Evolutionary conservation across 305 asterid species (phyloP).

Genomic region (Fraxinus sp.): DNA sequence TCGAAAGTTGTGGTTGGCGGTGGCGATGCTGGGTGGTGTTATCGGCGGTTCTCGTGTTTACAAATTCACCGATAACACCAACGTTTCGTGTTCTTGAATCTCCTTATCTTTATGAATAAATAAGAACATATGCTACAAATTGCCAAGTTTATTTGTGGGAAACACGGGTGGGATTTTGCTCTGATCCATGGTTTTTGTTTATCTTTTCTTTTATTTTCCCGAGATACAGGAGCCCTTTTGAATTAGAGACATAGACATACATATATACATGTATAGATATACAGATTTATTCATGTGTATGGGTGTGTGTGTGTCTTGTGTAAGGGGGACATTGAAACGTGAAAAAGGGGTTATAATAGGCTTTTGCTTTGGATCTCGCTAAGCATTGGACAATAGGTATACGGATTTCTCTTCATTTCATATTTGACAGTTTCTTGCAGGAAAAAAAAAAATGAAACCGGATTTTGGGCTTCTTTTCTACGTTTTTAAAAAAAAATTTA

Average conservation of each 20-base stretch:
- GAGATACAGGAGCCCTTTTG: slow-evolving; percentile 37
- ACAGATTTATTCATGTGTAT: slow-evolving; percentile 19
- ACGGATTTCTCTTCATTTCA: neutral
- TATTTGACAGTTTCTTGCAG: neutral
- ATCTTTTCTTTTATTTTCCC: slow-evolving; percentile 17
- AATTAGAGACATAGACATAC: slow-evolving; percentile 13
- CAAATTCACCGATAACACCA: neutral
- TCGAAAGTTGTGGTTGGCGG: slow-evolving; percentile 26
- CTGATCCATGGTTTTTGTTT: slow-evolving; percentile 26
- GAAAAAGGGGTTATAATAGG: slow-evolving; percentile 32
- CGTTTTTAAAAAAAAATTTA: neutral
- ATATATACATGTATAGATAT: slow-evolving; percentile 12
- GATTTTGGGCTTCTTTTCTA: neutral
- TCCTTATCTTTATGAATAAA: neutral
- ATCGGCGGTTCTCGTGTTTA: slow-evolving; percentile 3
- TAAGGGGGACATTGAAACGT: slow-evolving; percentile 63
- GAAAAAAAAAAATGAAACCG: neutral
- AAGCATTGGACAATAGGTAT: slow-evolving; percentile 19
- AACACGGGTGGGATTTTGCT: slow-evolving; percentile 28
- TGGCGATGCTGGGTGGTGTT: slow-evolving; percentile 21
- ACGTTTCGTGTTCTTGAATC: neutral
- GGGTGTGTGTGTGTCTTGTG: slow-evolving; percentile 41
- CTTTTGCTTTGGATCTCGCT: slow-evolving; percentile 37
- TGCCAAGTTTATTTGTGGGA: slow-evolving; percentile 17
- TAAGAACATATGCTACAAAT: neutral